Percentiles rank a stretch among this genome's conserved stretches.
Evolutionary conservation across 2,329 filamentous ascomycete species (phyloP).

Genomic region (Penicillium palitans): DNA sequence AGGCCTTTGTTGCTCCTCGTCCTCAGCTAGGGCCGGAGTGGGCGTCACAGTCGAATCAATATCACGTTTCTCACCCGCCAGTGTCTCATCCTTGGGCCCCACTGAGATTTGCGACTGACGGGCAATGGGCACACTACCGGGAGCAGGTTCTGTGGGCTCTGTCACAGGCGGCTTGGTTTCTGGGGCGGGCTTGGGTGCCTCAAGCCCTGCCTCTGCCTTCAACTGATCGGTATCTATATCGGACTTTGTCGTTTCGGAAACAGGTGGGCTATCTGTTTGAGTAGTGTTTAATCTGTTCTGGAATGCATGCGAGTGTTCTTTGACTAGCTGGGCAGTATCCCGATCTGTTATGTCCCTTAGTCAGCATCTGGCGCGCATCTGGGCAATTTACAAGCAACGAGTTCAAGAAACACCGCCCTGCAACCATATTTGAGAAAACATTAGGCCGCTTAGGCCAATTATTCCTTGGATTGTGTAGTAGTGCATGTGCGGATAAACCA

Average conservation of each 20-base stretch:
- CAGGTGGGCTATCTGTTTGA: conserved; percentile 16
- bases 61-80: conserved; percentile 21
- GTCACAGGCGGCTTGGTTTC: conserved; percentile 10
- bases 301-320: conserved; percentile 17
- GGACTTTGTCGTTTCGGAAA: not conserved
- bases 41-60: conserved; percentile 16
- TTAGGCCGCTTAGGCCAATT: conserved; percentile 3
- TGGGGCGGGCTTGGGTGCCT: conserved; percentile 11
- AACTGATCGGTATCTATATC: not conserved
- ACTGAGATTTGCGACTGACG: conserved; percentile 11
- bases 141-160: conserved; percentile 4
- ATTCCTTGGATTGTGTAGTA: not conserved
- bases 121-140: conserved; percentile 9
- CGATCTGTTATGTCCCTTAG: conserved; percentile 13
- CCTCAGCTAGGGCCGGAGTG: not conserved
- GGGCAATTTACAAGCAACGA: not conserved
- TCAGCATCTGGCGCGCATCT: conserved; percentile 20
- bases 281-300: conserved; percentile 16
- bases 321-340: conserved; percentile 12
- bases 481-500: conserved; percentile 7
- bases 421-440: not conserved
- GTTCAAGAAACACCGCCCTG: not conserved
- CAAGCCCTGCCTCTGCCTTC: not conserved
- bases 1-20: conserved; percentile 19
- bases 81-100: conserved; percentile 11